A percentile compares a stretch with the other conserved stretches of the same genome.
phyloP scores from a whole-genome alignment of 352 stramenopile species.

The Phytopythium oedochilum region DNA sequence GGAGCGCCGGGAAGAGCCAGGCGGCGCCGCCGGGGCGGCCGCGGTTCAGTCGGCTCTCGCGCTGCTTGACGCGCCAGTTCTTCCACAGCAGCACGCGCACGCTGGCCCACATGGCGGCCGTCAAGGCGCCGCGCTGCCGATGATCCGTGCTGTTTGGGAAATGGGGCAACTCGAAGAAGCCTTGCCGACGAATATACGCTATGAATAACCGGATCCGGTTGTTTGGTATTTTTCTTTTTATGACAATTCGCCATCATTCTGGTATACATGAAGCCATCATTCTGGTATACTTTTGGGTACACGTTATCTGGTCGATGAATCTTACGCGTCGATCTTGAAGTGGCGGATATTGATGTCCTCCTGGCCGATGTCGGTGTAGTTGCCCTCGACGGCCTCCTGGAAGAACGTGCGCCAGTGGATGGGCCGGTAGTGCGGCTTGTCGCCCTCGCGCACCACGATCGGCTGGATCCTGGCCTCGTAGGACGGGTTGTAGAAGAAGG shows the following conservation, averaged over 20 bases:
- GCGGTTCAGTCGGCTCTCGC: conserved; percentile 65
- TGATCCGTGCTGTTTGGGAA: no score
- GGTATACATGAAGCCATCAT: no score
- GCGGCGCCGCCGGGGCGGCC: conserved; percentile 19
- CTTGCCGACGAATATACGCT: no score
- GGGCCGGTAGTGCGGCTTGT: conserved; percentile 49
- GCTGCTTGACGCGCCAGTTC: conserved; percentile 82
- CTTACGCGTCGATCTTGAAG: not conserved
- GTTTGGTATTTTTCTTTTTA: no score
- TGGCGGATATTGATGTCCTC: conserved; percentile 34
- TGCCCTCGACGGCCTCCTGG: conserved; percentile 83
- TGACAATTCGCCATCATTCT: no score
- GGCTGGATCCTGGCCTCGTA: conserved; percentile 66
- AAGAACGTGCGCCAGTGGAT: conserved; percentile 89
- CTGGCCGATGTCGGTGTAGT: conserved; percentile 89
- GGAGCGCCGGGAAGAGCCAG: conserved; percentile 64
- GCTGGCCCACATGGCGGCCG: conserved; percentile 23
- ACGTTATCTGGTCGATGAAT: no score
- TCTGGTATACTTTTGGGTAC: no score
- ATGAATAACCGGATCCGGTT: no score
- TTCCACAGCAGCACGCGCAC: conserved; percentile 72
- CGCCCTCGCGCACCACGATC: conserved; percentile 34
- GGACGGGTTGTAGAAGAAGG: conserved; percentile 67
- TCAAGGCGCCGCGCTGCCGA: not conserved
- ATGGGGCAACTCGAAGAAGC: no score